Base-by-base conservation (phyloP, 75 land plant genomes). In the Azolla pinnata region DNA sequence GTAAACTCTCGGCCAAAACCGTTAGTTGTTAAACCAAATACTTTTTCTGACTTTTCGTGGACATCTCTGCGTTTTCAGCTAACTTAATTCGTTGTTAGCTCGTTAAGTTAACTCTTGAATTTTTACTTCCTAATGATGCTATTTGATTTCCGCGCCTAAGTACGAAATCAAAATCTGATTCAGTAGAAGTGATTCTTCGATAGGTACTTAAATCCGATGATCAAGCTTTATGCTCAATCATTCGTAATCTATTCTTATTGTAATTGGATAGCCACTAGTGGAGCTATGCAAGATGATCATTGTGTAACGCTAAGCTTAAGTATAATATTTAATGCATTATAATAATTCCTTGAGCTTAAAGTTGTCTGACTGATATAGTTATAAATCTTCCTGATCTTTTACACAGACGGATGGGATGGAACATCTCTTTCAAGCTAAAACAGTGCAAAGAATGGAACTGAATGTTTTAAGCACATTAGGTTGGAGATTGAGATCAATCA, bases 401-500 rank as follows among this genome's bases (percentile, higher is more conserved):
- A 38, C 14, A 14, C 29, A 78, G 85, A 54, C 65, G 8, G 75
- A 75, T 34, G 78, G 74, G 46, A 72, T 78, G 1, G 75, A 77
- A 33, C 79, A 69, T 33, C 47, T 84, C 7, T 87, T 87, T 53
- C 85, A 87, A 55, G 64, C 88, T 4, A 65, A 61, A 35, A 84
- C 80, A 2, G 71, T 87, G 34, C 72, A 63, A 17, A 73, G 85
- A 52, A 84, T 87, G 88, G 92, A 87, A 63, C 68, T 84, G 52
- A 67, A 75, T 18, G 76, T 87, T 0, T 66, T 87, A 21, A 57
- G 69, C 17, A 74, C 67, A 20, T 29, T 87, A 26, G 71, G 76
- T 33, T 87, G 92, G 92, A 70, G 78, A 53, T 63, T 87, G 29
- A 47, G 83, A 29, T 71, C 69, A 12, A 59, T 87, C 21, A 81